These are phyloP conservation scores for Curvularia hawaiiensis DNA, from an alignment of 2,329 filamentous ascomycete genomes.

Conservation along the genomic window DNA sequence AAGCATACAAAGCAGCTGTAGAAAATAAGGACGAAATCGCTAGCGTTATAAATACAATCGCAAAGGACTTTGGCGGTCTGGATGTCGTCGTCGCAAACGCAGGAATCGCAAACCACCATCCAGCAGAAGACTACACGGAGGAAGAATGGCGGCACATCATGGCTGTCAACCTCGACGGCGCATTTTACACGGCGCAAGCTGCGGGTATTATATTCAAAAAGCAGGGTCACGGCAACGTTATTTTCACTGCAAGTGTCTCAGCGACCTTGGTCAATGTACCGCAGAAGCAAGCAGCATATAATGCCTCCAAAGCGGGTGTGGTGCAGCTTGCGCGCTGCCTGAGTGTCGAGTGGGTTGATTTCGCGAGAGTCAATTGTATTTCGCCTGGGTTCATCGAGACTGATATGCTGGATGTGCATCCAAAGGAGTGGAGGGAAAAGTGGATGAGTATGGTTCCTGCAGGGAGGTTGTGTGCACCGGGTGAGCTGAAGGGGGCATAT, in stretches of 20 bases:
- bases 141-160: constrained; percentile 79
- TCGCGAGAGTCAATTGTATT: constrained; percentile 74
- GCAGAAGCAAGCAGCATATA: constrained; percentile 83
- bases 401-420: constrained; percentile 51
- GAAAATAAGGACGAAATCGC: constrained; percentile 20
- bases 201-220: constrained; percentile 66
- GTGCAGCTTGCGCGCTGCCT: constrained; percentile 27
- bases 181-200: constrained; percentile 74
- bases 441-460: constrained; percentile 48
- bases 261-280: constrained; percentile 56
- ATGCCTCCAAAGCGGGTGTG: constrained; percentile 55
- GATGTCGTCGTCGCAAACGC: constrained; percentile 51
- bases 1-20: constrained; percentile 25
- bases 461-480: constrained; percentile 46
- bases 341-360: constrained; percentile 31
- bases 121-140: constrained; percentile 77
- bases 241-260: constrained; percentile 73
- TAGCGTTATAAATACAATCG: constrained; percentile 27
- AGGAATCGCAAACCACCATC: constrained; percentile 46
- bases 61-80: constrained; percentile 43
- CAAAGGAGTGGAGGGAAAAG: constrained; percentile 37
- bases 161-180: constrained; percentile 81
- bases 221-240: constrained; percentile 72
- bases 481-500: constrained; percentile 46
- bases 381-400: constrained; percentile 88